These are phyloP conservation scores for Leptodontidium sp. DNA, from an alignment of 2,329 filamentous ascomycete genomes.

Conservation along the genomic window DNA sequence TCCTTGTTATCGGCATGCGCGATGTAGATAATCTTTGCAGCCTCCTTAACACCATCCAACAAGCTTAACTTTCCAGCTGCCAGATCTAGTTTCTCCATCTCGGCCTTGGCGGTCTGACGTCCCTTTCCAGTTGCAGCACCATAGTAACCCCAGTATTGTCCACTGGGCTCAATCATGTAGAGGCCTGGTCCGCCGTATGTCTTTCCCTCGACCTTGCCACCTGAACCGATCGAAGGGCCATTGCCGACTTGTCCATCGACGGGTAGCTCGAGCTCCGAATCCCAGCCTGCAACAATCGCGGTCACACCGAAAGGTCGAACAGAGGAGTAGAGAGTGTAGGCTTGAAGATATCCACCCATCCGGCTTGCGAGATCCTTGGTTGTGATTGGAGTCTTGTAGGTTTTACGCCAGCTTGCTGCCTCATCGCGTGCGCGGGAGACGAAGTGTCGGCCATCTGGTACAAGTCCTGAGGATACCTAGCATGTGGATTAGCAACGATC, in stretches of 20 bases:
- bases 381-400: constrained; percentile 94
- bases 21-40: constrained; percentile 94
- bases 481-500: constrained; percentile 27
- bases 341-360: constrained; percentile 96
- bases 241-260: constrained; percentile 91
- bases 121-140: constrained; percentile 97
- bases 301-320: constrained; percentile 97
- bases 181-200: constrained; percentile 89
- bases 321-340: constrained; percentile 96
- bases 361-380: constrained; percentile 87
- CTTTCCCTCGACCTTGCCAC: constrained; percentile 80
- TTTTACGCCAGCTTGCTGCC: constrained; percentile 86
- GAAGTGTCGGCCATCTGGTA: constrained; percentile 95
- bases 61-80: constrained; percentile 78
- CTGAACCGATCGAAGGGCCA: constrained; percentile 80
- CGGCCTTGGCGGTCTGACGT: constrained; percentile 94
- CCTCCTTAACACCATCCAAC: constrained; percentile 91
- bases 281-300: constrained; percentile 91
- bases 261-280: constrained; percentile 83
- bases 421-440: constrained; percentile 94
- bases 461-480: constrained; percentile 93
- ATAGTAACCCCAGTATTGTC: constrained; percentile 98
- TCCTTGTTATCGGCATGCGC: constrained; percentile 99
- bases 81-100: constrained; percentile 97
- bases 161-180: constrained; percentile 99